Evolutionary conservation across 73 alveolate species (phyloP), one percentile per base, ranked within the genome.

Genomic region (Urostyla sp.): DNA sequence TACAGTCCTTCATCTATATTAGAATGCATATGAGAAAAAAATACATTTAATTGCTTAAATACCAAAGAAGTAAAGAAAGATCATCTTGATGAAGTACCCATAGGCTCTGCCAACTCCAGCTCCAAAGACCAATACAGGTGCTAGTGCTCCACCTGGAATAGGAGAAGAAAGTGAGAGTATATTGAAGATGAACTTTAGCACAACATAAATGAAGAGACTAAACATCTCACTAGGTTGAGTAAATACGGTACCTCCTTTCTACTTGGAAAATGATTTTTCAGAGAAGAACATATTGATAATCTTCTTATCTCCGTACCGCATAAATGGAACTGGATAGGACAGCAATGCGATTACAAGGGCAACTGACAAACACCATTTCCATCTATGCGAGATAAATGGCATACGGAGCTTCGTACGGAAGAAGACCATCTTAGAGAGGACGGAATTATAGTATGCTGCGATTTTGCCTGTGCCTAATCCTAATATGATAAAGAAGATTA

Each of bases 21-120:
- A 1, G 84, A 16, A 67, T 23, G 1, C 83, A 21, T 7, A 85
- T 27, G 75, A 13, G 2, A 74, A 30, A 21, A 85, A 21, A 20
- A 24, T 23, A 56, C 85, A 13, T 67, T 61, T 15, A 55, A 67
- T 34, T 13, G 11, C 11, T 67, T 56, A 27, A 72, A 51, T n/a
- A n/a, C 27, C 26, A n/a, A 67, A 45, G 69, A 82, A 15, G 10
- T 63, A 51, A 21, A 30, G 37, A 46, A 72, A 51, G 50, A 83
- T 10, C 63, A 16, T 51, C 79, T 34, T 0, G 13, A 94, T 80
- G 1, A 91, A 48, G 49, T 87, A 89, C 24, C 97, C 97, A 74
- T 88, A 91, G 63, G 88, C 86, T 79, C 95, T 94, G 6, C 98
- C 98, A 13, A 94, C 59, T 6, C 87, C 92, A 0, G 95, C 97